phyloP scores from a whole-genome alignment of 352 stramenopile species.

The Plasmopara muralis region DNA sequence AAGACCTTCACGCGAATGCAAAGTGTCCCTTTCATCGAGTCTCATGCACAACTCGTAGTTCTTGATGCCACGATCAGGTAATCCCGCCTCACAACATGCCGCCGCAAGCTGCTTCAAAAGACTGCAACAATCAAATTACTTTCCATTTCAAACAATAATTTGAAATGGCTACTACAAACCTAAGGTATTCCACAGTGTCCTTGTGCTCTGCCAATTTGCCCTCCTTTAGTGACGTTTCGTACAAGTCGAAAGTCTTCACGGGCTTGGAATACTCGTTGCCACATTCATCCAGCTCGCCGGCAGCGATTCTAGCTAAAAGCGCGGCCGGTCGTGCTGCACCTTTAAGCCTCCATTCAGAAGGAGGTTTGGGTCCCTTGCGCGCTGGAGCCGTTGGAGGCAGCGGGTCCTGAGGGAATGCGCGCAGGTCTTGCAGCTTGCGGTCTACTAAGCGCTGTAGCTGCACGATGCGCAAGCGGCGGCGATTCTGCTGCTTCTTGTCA shows the following conservation, averaged over 20 bases:
- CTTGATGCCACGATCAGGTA: constrained; percentile 71
- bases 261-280: constrained; percentile 70
- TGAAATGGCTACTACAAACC: constrained; percentile 16
- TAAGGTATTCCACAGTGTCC: constrained; percentile 65
- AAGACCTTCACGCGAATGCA: constrained; percentile 60
- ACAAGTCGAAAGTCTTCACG: constrained; percentile 73
- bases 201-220: constrained; percentile 49
- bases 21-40: constrained; percentile 55
- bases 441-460: constrained; percentile 74
- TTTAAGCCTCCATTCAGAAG: constrained; percentile 75
- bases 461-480: constrained; percentile 70
- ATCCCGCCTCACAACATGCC: constrained; percentile 61
- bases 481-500: constrained; percentile 61
- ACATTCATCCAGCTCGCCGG: constrained; percentile 69
- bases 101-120: constrained; percentile 62
- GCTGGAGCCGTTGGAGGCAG: constrained; percentile 28
- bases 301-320: constrained; percentile 65
- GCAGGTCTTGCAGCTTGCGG: constrained; percentile 57
- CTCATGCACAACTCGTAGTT: constrained; percentile 79
- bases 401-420: constrained; percentile 46
- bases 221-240: constrained; percentile 42
- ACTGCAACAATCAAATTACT: constrained; percentile 5
- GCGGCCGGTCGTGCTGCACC: constrained; percentile 62
- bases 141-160: not conserved
- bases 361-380: constrained; percentile 48